phyloP scores from a whole-genome alignment of 1,139 yeast species.

The Taiozyma onychis region DNA sequence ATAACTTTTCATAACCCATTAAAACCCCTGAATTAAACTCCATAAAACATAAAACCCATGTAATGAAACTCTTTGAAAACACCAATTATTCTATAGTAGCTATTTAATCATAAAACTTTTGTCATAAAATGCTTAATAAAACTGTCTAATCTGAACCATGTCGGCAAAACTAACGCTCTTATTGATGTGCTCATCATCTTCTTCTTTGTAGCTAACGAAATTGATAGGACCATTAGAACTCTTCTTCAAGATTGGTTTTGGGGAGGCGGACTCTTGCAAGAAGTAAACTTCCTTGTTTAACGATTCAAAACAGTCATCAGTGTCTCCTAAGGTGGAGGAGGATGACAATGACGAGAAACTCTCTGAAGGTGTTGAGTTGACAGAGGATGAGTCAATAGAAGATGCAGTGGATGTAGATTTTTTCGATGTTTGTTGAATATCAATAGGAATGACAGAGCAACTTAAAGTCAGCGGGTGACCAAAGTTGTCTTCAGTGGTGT shows the following conservation, averaged over 20 bases:
- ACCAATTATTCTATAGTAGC: background rate
- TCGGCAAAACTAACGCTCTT: slow-evolving; percentile 22
- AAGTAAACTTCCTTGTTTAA: slow-evolving; percentile 4
- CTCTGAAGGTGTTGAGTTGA: background rate
- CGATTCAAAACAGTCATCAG: slow-evolving; percentile 5
- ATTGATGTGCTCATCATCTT: slow-evolving; percentile 3
- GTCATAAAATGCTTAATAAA: slow-evolving; percentile 6
- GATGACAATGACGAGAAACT: slow-evolving; percentile 5
- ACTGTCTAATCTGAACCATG: slow-evolving; percentile 23
- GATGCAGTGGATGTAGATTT: background rate
- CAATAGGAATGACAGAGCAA: slow-evolving; percentile 3
- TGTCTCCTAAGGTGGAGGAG: slow-evolving; percentile 6
- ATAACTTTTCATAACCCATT: background rate
- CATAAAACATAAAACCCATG: background rate
- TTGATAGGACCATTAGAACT: slow-evolving; percentile 12
- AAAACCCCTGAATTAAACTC: no score
- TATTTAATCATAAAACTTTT: background rate
- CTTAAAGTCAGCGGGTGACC: slow-evolving; percentile 2
- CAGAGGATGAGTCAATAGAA: slow-evolving; percentile 1
- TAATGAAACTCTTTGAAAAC: background rate
- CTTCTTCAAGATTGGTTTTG: slow-evolving; percentile 19
- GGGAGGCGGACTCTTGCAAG: background rate
- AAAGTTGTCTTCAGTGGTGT: slow-evolving; percentile 7
- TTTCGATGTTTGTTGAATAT: slow-evolving; percentile 3
- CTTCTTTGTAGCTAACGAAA: slow-evolving; percentile 1